These are phyloP conservation scores for Alternaria arbusti DNA, from an alignment of 2,329 filamentous ascomycete genomes.

Conservation along the genomic window DNA sequence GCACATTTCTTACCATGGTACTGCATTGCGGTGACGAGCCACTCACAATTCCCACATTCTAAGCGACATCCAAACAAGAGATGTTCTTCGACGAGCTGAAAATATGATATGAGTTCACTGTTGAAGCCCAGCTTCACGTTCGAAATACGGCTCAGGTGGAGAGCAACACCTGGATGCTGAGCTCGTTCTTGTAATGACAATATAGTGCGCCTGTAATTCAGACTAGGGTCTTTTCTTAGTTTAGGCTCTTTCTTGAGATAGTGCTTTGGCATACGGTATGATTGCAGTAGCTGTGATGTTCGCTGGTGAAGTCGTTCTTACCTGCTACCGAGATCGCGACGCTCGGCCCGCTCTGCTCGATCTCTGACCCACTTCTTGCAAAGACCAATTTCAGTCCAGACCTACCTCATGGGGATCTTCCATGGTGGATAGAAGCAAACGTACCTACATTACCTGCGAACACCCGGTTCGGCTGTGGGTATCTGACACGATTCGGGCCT, in stretches of 20 bases:
- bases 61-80: neutral
- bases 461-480: constrained; percentile 7
- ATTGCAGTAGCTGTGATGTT: neutral
- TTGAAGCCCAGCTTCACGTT: neutral
- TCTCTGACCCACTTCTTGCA: neutral
- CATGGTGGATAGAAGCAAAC: neutral
- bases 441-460: neutral
- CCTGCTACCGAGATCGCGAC: neutral
- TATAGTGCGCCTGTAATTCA: neutral
- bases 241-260: neutral
- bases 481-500: constrained; percentile 4
- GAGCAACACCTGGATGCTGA: neutral
- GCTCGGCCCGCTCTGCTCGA: neutral
- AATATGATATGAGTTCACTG: neutral
- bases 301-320: neutral
- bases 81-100: neutral
- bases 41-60: neutral
- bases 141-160: neutral
- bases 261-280: neutral
- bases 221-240: neutral
- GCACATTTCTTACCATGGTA: neutral
- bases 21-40: neutral
- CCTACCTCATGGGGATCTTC: neutral
- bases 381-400: neutral
- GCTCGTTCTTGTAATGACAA: neutral